Base-by-base conservation (phyloP, 345 rosid species). In the Abelmoschus esculentus region DNA sequence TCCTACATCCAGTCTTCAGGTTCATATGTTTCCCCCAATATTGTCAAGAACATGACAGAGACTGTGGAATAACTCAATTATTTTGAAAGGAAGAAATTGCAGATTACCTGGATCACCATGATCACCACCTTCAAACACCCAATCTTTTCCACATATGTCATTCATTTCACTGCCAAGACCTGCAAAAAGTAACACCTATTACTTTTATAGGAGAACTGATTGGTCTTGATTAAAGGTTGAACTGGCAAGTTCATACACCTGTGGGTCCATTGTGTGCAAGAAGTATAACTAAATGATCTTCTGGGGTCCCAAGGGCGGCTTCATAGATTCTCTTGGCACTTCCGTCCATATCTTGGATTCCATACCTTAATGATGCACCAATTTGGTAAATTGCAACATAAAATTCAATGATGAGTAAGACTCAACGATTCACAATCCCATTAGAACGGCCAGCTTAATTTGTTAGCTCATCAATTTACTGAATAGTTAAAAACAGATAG, bases 211-310 rank as follows among this genome's bases (percentile, higher is more conserved):
- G 54, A 46, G 52, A 7, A 32, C 31, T 52, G 36, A 68, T 67
- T 31, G 70, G 40, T 52, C 57, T 53, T 13, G n/a, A 47, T 62
- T 19, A 60, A 67, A 71, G 50, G 63, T 53, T 32, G 56, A 53
- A 26, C 61, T 73, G 70, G 84, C 36, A 15, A 50, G 66, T 61
- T 65, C 36, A 70, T 34, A 67, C 58, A 85, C 98, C 96, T 74
- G 87, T 84, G 50, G 97, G 92, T 28, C 98, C 98, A 75, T 87
- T 89, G 76, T 90, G 98, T 1, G 96, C 92, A 76, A 90, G 98
- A 70, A 89, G 26, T 80, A 93, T 77, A 76, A 83, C 81, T 59
- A 83, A 73, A 76, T 90, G 97, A 80, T 87, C 96, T 70, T 84
- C 86, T 17, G 96, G 93, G 76, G 86, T 67, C 62, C 88, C 84